Conservation (phyloP, 2,329 filamentous ascomycete genomes). For the Pseudogymnoascus sp. region DNA sequence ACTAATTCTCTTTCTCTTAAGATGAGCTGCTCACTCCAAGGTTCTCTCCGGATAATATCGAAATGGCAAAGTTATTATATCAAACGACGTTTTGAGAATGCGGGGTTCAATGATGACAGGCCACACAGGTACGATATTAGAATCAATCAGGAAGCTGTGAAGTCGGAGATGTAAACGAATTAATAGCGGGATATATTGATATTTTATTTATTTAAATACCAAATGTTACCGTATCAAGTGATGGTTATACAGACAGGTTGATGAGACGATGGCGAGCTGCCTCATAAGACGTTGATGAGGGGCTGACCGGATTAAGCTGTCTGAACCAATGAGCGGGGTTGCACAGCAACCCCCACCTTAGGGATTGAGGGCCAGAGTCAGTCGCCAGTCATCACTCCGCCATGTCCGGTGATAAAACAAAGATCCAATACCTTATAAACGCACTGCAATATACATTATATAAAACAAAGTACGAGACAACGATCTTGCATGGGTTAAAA, state of each 20-base stretch:
- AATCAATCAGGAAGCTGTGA: background rate
- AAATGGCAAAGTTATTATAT: background rate
- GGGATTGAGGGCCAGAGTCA: background rate
- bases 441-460: background rate
- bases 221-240: background rate
- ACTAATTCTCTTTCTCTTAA: too few relatives aligned
- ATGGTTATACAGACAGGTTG: background rate
- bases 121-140: background rate
- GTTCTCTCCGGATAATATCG: background rate
- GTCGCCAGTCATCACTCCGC: background rate
- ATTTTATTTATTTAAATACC: background rate
- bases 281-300: background rate
- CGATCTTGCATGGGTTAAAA: background rate
- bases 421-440: background rate
- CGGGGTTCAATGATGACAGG: background rate
- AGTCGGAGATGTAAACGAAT: background rate
- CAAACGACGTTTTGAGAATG: background rate
- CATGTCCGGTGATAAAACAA: slow-evolving; percentile 1
- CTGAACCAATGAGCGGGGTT: background rate
- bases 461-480: background rate
- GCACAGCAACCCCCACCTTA: background rate
- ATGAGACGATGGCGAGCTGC: background rate
- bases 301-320: background rate
- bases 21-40: background rate
- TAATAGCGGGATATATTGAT: background rate